Conservation (phyloP, 2,329 filamentous ascomycete species). For the Pleurostoma richardsiae region DNA sequence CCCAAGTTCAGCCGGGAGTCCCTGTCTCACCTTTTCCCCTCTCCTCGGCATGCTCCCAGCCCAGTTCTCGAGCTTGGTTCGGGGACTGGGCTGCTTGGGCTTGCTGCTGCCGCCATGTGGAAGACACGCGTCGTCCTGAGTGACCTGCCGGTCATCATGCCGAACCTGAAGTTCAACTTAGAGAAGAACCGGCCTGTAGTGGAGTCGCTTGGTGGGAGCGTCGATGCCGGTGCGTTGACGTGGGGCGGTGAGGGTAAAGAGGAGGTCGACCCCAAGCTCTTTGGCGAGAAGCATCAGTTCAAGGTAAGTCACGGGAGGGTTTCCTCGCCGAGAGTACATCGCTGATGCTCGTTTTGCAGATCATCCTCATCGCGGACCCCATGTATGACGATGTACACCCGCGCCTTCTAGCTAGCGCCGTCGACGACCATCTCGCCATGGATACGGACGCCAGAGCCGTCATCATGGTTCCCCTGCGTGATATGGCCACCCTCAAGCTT, state of each 20-base stretch:
- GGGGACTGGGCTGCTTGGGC: slow-evolving; percentile 84
- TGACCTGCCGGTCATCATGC: slow-evolving; percentile 77
- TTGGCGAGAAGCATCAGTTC: slow-evolving; percentile 44
- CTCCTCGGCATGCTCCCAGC: slow-evolving; percentile 21
- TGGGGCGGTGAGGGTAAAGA: slow-evolving; percentile 59
- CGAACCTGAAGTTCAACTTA: slow-evolving; percentile 74
- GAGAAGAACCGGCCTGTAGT: slow-evolving; percentile 57
- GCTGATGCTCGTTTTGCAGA: slow-evolving; percentile 25
- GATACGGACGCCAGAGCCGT: slow-evolving; percentile 59
- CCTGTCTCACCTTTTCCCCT: slow-evolving; percentile 39
- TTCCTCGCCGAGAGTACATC: slow-evolving; percentile 5
- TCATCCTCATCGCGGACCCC: slow-evolving; percentile 81
- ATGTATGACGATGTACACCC: slow-evolving; percentile 86
- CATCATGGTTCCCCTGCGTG: slow-evolving; percentile 75
- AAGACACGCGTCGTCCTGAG: slow-evolving; percentile 65
- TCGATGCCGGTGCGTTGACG: slow-evolving; percentile 64
- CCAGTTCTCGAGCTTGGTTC: slow-evolving; percentile 74
- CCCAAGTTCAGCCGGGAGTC: slow-evolving; percentile 36
- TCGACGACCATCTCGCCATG: slow-evolving; percentile 61
- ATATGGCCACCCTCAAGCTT: slow-evolving; percentile 59
- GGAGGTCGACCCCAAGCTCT: slow-evolving; percentile 37
- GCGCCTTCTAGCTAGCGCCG: slow-evolving; percentile 63
- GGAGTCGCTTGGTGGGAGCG: slow-evolving; percentile 45
- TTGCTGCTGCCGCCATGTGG: slow-evolving; percentile 75
- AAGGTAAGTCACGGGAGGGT: slow-evolving; percentile 27